These are phyloP conservation scores for Lanmaoa pseudosensibilis DNA, from an alignment of 768 basidiomycete species.

Conservation along the genomic window DNA sequence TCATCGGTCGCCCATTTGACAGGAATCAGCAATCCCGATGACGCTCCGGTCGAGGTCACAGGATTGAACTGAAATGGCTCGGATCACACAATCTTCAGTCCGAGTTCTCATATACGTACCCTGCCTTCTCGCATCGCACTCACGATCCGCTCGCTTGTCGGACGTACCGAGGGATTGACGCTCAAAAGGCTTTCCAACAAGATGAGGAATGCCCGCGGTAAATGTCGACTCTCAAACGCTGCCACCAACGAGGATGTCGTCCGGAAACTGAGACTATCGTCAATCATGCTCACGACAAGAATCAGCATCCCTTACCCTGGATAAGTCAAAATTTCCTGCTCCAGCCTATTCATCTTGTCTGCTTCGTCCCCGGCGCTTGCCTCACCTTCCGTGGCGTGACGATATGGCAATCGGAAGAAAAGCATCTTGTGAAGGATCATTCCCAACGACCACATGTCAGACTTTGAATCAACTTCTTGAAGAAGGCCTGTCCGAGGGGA, in stretches of 20 bases:
- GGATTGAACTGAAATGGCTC: conserved; percentile 31
- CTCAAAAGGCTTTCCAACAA: conserved; percentile 73
- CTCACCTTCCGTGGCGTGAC: conserved; percentile 63
- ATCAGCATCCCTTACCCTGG: conserved; percentile 52
- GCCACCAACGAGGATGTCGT: conserved; percentile 50
- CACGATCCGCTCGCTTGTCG: conserved; percentile 71
- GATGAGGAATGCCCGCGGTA: conserved; percentile 70
- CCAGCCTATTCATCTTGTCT: conserved; percentile 68
- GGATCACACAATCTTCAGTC: not conserved
- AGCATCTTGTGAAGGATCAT: conserved; percentile 94
- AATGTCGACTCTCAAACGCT: conserved; percentile 66
- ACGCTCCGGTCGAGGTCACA: conserved; percentile 5
- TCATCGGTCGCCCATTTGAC: conserved; percentile 17
- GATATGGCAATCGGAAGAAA: conserved; percentile 88
- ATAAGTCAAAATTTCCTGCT: conserved; percentile 73
- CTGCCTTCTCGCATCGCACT: conserved; percentile 67
- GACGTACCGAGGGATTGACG: conserved; percentile 57
- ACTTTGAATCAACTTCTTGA: conserved; percentile 76
- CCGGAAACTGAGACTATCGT: conserved; percentile 44
- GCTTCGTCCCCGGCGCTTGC: conserved; percentile 49
- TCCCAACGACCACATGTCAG: conserved; percentile 97
- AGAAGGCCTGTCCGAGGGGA: conserved; percentile 64
- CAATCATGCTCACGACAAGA: conserved; percentile 4
- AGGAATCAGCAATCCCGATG: conserved; percentile 26
- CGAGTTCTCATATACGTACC: conserved; percentile 44